These are phyloP conservation scores for Besnoitia besnoiti DNA, from an alignment of 169 alveolate genomes.

Conservation along the genomic window DNA sequence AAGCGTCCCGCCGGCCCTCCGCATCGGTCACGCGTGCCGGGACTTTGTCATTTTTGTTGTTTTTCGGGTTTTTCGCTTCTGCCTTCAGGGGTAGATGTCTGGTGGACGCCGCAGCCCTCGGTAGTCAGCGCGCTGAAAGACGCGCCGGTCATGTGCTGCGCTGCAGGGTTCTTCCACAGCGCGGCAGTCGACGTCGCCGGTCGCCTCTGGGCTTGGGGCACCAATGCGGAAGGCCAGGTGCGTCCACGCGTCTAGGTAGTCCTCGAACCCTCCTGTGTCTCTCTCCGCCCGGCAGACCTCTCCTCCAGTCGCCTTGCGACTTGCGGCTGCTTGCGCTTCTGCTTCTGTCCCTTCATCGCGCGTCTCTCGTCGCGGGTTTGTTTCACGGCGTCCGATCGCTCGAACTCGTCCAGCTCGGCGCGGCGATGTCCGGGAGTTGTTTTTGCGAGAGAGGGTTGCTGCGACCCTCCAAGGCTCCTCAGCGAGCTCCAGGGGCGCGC, in stretches of 20 bases:
- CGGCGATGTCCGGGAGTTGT: too few species aligned
- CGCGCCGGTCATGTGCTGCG: background rate
- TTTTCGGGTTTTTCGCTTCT: background rate
- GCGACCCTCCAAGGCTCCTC: too few species aligned
- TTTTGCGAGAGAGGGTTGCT: too few species aligned
- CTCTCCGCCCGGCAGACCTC: background rate
- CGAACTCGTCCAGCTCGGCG: background rate
- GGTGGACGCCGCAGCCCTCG: conserved; percentile 39
- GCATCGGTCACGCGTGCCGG: background rate
- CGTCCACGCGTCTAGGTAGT: background rate
- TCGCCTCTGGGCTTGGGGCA: conserved; percentile 24
- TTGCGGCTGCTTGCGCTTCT: background rate
- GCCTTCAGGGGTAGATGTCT: background rate
- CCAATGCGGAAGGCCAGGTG: conserved; percentile 36
- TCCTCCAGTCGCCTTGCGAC: background rate
- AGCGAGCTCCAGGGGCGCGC: too few species aligned
- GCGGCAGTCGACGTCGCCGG: conserved; percentile 26
- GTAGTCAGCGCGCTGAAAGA: conserved; percentile 2
- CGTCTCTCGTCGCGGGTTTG: background rate
- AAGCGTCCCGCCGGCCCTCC: too few species aligned
- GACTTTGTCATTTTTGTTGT: background rate
- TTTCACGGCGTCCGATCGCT: background rate
- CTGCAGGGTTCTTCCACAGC: background rate
- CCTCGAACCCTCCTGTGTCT: background rate
- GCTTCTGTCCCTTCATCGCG: background rate